Evolutionary conservation across 805 yeast species (phyloP), one percentile per base, ranked within the genome.

Genomic region (Metschnikowia lachancei): DNA sequence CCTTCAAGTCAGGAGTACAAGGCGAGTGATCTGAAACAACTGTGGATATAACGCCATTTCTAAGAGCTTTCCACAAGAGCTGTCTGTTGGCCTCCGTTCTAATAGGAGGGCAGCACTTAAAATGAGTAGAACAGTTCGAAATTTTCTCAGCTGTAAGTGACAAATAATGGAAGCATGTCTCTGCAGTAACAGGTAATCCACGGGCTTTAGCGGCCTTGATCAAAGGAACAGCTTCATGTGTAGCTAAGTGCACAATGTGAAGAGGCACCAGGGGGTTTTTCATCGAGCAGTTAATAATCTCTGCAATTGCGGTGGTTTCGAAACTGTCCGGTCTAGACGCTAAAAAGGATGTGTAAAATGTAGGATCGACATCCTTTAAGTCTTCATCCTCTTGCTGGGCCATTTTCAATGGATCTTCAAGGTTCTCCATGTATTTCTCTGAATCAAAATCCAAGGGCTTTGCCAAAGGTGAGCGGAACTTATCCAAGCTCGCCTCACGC

Each of bases 11-110:
- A 0, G 97, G 96, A 0, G 96, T 88, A 67, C 98, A 91, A 2
- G 97, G 98, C 3, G 96, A 87, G 66, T 91, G 98, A 64, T 91
- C 98, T 11, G 95, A 86, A 6, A 92, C 97, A 4, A 91, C 95
- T 3, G 96, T 82, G 13, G 87, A 78, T 50, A 91, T 83, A 28
- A 82, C 69, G 31, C 80, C 82, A 18, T 75, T 74, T 44, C 78
- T 63, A 29, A 92, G 70, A 0, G 92, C 97, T 46, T 76, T 67
- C 97, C 97, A 92, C 38, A 91, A 75, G 31, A 77, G 72, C 36
- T 74, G 65, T 54, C 94, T 76, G 64, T 92, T 92, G 36, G 75
- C 74, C 52, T 84, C 82, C 1, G 85, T 72, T 50, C 98, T 74
- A 54, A 91, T 91, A 2, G 98, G 98, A 1, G 98, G 98, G 64